Evolutionary conservation across 345 rosid genomes (phyloP).

Genomic region (Citrus maxima): DNA sequence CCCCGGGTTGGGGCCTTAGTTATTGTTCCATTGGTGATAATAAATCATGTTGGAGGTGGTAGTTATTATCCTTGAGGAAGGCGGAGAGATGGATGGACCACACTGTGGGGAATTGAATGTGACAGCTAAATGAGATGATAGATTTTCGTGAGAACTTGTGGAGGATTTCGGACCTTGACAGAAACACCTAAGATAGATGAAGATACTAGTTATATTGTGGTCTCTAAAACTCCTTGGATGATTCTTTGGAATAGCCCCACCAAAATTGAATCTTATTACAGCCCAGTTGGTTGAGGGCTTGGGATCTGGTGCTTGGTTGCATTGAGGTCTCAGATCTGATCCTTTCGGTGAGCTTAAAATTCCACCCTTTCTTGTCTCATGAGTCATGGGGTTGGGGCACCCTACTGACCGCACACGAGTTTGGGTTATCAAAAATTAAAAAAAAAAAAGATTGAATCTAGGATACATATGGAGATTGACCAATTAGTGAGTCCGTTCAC

Average conservation of each 20-base stretch:
- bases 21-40: not conserved
- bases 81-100: constrained; percentile 19
- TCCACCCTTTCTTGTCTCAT: too few species aligned
- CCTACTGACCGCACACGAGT: too few species aligned
- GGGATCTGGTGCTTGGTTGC: too few species aligned
- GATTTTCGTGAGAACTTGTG: not conserved
- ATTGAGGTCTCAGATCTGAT: too few species aligned
- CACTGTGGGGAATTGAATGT: not conserved
- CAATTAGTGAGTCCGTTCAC: not conserved
- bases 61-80: constrained; percentile 4
- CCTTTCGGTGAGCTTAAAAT: too few species aligned
- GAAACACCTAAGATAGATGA: not conserved
- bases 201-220: not conserved
- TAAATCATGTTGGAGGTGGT: constrained; percentile 7
- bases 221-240: not conserved
- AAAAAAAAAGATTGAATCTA: not conserved
- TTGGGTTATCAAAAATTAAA: too few species aligned
- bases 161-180: not conserved
- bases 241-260: not conserved
- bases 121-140: not conserved
- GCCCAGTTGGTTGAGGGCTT: too few species aligned
- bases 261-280: not conserved
- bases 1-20: constrained; percentile 7
- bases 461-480: not conserved
- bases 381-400: too few species aligned